Conservation (phyloP, 805 yeast species). For the Wickerhamiella siamensis region DNA sequence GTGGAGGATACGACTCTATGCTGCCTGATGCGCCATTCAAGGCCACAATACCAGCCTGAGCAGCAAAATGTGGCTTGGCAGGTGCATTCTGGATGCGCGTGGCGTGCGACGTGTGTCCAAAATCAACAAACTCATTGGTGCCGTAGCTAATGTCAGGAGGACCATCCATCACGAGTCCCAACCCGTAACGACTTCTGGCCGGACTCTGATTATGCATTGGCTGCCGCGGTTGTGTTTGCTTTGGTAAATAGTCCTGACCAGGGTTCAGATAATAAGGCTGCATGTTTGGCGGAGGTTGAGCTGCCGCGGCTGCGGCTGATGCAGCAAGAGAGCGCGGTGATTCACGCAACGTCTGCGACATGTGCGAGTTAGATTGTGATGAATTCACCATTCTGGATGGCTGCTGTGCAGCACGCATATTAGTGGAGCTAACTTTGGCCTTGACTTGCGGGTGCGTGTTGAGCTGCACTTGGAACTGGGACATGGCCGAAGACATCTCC, state of each 20-base stretch:
- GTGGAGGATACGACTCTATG: no score
- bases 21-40: background rate
- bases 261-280: conserved; percentile 2
- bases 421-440: background rate
- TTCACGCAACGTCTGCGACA: background rate
- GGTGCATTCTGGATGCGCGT: background rate
- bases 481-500: conserved; percentile 22
- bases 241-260: background rate
- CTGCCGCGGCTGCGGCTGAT: background rate
- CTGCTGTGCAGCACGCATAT: background rate
- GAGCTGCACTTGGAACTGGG: conserved; percentile 22
- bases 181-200: background rate
- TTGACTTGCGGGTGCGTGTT: conserved; percentile 8
- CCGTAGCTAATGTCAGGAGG: background rate
- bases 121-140: background rate
- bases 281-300: conserved; percentile 1
- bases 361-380: background rate
- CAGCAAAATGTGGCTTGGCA: background rate
- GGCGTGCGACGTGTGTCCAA: no score
- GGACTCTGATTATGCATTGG: background rate
- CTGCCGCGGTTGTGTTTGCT: background rate
- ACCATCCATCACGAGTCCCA: background rate
- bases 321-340: conserved; percentile 1
- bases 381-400: background rate
- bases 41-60: background rate